Conservation (phyloP, 2,329 filamentous ascomycete genomes). For the Berkeleyomyces basicola region DNA sequence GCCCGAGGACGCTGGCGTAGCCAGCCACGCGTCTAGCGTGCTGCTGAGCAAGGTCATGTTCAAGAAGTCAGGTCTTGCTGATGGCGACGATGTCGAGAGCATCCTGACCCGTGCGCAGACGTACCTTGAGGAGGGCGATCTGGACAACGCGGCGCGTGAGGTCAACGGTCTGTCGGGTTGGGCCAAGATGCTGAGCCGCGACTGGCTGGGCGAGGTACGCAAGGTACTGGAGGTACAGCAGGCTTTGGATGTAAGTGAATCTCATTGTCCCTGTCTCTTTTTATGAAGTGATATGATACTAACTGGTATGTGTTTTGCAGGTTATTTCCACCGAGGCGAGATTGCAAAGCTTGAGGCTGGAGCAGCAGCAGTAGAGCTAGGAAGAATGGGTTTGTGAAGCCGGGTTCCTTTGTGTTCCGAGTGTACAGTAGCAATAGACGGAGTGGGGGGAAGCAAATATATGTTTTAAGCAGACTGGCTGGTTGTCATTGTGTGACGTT, state of each 20-base stretch:
- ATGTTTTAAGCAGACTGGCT: not conserved
- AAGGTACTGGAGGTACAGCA: slow-evolving; percentile 90
- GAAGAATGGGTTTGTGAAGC: not conserved
- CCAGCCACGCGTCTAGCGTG: slow-evolving; percentile 80
- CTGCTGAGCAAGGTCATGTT: slow-evolving; percentile 89
- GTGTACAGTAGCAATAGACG: slow-evolving; percentile 14
- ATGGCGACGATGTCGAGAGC: slow-evolving; percentile 83
- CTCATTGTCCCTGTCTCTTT: not conserved
- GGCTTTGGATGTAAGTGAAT: slow-evolving; percentile 68
- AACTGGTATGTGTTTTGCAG: slow-evolving; percentile 26
- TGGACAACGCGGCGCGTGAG: slow-evolving; percentile 82
- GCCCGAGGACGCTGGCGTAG: slow-evolving; percentile 85
- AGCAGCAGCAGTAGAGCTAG: slow-evolving; percentile 8
- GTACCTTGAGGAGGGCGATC: slow-evolving; percentile 76
- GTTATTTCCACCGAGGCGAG: slow-evolving; percentile 82
- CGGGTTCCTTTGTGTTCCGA: slow-evolving; percentile 9
- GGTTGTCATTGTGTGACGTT: not conserved
- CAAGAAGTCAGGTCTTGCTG: slow-evolving; percentile 75
- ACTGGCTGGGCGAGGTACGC: slow-evolving; percentile 84
- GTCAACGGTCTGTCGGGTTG: slow-evolving; percentile 88
- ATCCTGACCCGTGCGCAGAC: slow-evolving; percentile 80
- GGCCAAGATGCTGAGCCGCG: slow-evolving; percentile 86
- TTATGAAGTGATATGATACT: slow-evolving; percentile 14
- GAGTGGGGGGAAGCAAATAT: not conserved
- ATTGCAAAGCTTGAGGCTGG: slow-evolving; percentile 51